A percentile compares a stretch with the other conserved stretches of the same genome.
Conservation (phyloP, 306 rosid species). For the Oemleria cerasiformis region DNA sequence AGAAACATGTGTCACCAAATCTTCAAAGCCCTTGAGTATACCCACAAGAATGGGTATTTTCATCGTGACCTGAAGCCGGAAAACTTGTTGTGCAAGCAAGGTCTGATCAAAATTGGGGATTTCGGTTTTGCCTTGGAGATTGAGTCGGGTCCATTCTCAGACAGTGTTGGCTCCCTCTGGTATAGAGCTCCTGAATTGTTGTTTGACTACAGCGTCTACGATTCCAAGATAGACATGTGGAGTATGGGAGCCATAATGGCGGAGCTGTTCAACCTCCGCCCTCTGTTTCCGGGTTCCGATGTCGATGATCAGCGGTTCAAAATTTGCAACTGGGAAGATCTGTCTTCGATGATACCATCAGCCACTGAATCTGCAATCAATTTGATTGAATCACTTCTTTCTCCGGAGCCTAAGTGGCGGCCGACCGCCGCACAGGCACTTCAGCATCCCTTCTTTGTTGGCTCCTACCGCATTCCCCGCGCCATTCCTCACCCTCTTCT, state of each 20-base stretch:
- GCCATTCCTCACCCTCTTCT: background rate
- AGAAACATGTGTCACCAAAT: background rate
- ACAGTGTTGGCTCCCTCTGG: background rate
- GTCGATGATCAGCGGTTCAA: background rate
- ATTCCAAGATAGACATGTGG: background rate
- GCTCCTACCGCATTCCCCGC: background rate
- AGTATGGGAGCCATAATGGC: background rate
- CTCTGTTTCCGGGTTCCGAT: background rate
- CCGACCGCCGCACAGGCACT: background rate
- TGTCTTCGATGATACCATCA: background rate
- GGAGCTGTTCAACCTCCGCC: background rate
- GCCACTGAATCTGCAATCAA: background rate
- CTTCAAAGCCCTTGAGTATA: background rate
- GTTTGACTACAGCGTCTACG: background rate
- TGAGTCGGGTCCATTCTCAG: background rate
- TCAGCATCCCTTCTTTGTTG: background rate
- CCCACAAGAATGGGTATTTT: background rate
- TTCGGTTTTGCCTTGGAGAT: background rate
- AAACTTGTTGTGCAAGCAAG: background rate
- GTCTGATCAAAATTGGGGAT: background rate
- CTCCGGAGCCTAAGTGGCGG: slow-evolving; percentile 9
- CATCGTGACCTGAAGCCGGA: background rate
- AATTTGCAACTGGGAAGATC: background rate
- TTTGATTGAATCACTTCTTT: background rate
- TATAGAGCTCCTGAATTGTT: background rate